A percentile compares a stretch with the other conserved stretches of the same genome.
phyloP scores from a whole-genome alignment of 306 rosid species.

The Myrica gale region DNA sequence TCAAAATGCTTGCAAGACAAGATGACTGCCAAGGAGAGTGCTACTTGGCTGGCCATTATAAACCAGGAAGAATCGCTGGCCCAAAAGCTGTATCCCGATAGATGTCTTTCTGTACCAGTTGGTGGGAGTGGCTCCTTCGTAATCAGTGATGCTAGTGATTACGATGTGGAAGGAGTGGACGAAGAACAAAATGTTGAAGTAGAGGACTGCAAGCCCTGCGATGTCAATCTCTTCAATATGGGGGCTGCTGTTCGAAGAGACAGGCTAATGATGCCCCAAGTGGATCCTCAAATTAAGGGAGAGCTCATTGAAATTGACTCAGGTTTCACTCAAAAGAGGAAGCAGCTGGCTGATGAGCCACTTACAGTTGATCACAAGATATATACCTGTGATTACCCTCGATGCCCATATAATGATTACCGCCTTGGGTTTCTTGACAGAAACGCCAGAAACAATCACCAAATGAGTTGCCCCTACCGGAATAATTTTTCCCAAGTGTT shows the following conservation, averaged over 20 bases:
- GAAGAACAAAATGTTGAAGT: constrained; percentile 33
- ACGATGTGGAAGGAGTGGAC: constrained; percentile 48
- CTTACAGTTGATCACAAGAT: constrained; percentile 30
- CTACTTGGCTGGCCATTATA: constrained; percentile 60
- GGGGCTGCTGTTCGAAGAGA: constrained; percentile 28
- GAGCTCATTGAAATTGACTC: constrained; percentile 33
- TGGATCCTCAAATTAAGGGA: constrained; percentile 37
- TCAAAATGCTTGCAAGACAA: constrained; percentile 64
- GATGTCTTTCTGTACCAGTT: constrained; percentile 36
- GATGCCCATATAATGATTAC: constrained; percentile 38
- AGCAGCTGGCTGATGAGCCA: constrained; percentile 33
- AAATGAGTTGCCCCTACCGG: constrained; percentile 40
- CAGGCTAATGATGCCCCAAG: constrained; percentile 14
- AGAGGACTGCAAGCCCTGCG: constrained; percentile 41
- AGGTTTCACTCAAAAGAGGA: constrained; percentile 38
- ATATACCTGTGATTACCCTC: constrained; percentile 40
- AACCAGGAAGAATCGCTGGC: constrained; percentile 57
- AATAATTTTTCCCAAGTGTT: constrained; percentile 31
- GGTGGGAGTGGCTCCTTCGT: constrained; percentile 36
- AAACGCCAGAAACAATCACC: constrained; percentile 49
- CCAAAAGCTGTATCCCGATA: constrained; percentile 40
- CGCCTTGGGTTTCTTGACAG: constrained; percentile 46
- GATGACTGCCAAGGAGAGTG: constrained; percentile 64
- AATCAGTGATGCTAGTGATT: constrained; percentile 40
- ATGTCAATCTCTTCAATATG: constrained; percentile 25